These are phyloP conservation scores for Filosporella fistucella DNA, from an alignment of 495 filamentous ascomycete species.

Conservation along the genomic window DNA sequence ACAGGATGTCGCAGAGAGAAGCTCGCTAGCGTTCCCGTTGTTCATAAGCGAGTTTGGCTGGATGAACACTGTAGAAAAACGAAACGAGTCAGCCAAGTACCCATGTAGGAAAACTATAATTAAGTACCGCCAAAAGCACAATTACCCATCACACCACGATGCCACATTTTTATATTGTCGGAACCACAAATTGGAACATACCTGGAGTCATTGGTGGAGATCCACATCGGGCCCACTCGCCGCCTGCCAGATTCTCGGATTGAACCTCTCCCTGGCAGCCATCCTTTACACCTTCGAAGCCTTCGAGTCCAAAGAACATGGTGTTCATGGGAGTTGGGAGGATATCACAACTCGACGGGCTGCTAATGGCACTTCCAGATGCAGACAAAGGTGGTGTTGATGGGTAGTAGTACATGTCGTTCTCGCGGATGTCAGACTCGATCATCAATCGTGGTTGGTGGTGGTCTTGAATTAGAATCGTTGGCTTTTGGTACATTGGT, in stretches of 20 bases:
- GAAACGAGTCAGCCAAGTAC: conserved; percentile 11
- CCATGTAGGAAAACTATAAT: background rate
- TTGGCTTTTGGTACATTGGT: conserved; percentile 68
- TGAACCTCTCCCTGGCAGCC: conserved; percentile 71
- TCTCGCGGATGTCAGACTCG: conserved; percentile 67
- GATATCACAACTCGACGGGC: conserved; percentile 73
- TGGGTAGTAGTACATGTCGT: conserved; percentile 71
- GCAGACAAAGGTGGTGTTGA: conserved; percentile 86
- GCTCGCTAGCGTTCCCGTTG: conserved; percentile 58
- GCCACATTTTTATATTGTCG: no score
- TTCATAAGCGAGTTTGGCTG: conserved; percentile 65
- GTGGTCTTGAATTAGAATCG: conserved; percentile 66
- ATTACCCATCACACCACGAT: background rate
- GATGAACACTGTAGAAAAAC: conserved; percentile 76
- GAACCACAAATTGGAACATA: no score
- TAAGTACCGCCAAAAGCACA: no score
- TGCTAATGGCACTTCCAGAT: conserved; percentile 78
- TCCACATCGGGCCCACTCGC: conserved; percentile 69
- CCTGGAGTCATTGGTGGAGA: conserved; percentile 93
- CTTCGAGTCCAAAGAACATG: conserved; percentile 69
- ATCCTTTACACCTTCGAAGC: conserved; percentile 76
- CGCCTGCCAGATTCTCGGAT: conserved; percentile 68
- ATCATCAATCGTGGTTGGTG: conserved; percentile 71
- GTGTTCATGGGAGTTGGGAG: conserved; percentile 80
- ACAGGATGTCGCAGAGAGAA: conserved; percentile 68